Evolutionary conservation across 805 yeast genomes (phyloP).

Genomic region (Suhomyces sp.): DNA sequence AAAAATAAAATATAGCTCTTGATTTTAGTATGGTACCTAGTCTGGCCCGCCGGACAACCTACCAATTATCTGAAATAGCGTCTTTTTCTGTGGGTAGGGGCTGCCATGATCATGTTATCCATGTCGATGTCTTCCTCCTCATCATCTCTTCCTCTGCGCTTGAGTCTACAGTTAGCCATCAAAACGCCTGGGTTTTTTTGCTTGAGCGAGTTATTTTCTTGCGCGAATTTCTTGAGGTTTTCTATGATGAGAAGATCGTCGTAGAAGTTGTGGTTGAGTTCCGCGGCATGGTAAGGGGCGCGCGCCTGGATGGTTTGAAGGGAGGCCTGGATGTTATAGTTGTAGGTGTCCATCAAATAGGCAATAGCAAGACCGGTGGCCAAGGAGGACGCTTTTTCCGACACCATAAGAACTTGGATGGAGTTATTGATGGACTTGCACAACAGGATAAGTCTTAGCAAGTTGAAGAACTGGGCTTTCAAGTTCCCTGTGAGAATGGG

Average conservation of each 20-base stretch:
- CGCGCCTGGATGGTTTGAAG: conserved; percentile 20
- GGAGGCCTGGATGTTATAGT: conserved; percentile 31
- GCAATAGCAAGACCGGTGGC: conserved; percentile 34
- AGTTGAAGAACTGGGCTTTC: conserved; percentile 33
- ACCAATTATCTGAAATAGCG: conserved; percentile 2
- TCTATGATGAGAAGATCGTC: conserved; percentile 40
- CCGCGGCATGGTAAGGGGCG: conserved; percentile 15
- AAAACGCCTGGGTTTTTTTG: conserved; percentile 20
- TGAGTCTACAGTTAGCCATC: conserved; percentile 27
- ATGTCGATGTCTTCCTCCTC: conserved; percentile 14
- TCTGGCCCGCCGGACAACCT: background rate
- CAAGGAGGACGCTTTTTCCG: conserved; percentile 22
- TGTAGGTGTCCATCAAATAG: conserved; percentile 40
- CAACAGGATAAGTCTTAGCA: conserved; percentile 34
- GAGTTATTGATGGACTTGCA: conserved; percentile 29
- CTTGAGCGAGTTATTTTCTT: conserved; percentile 33
- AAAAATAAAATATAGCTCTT: background rate
- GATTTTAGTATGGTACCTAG: background rate
- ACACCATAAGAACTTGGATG: conserved; percentile 31
- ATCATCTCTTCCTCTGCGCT: conserved; percentile 24
- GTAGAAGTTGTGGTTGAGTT: conserved; percentile 32
- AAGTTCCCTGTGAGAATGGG: conserved; percentile 40
- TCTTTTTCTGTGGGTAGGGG: conserved; percentile 19
- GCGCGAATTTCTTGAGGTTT: conserved; percentile 35
- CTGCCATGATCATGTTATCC: conserved; percentile 7